Conservation (phyloP, 1,139 yeast species). For the Torulaspora pretoriensis region DNA sequence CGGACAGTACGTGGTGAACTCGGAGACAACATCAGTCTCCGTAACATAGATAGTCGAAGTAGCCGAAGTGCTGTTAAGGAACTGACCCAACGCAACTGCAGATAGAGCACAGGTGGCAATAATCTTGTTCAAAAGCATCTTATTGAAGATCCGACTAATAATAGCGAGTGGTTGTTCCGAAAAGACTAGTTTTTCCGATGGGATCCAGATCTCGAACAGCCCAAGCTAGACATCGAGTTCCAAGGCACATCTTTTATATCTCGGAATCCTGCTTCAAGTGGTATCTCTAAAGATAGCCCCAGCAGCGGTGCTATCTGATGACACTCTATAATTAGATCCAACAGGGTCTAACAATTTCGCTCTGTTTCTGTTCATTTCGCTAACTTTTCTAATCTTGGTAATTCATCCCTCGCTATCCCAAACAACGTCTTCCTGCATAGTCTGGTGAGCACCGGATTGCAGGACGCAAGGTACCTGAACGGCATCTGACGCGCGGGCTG, state of each 20-base stretch:
- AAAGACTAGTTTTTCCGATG: background rate
- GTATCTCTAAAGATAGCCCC: background rate
- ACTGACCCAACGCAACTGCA: slow-evolving; percentile 11
- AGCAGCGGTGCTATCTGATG: no score
- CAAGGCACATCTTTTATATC: background rate
- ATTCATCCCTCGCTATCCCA: slow-evolving; percentile 8
- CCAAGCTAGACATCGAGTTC: no score
- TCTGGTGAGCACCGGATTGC: background rate
- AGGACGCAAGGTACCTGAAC: background rate
- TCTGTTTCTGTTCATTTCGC: background rate
- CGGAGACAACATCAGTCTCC: slow-evolving; percentile 41
- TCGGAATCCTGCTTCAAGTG: background rate
- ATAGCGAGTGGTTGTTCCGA: slow-evolving; percentile 1
- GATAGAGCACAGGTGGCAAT: slow-evolving; percentile 7
- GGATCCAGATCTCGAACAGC: background rate
- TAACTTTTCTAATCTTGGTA: background rate
- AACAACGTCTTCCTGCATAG: slow-evolving; percentile 7
- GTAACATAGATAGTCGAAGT: background rate
- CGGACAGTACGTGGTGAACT: slow-evolving; percentile 59
- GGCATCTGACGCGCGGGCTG: background rate
- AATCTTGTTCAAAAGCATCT: slow-evolving; percentile 10
- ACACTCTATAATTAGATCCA: background rate
- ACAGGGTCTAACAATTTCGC: background rate
- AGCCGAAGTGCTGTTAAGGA: slow-evolving; percentile 1
- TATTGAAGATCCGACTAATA: background rate